Evolutionary conservation across 768 basidiomycete genomes (phyloP), one percentile per base, ranked within the genome.

Genomic region (Coprinopsis cinerea): DNA sequence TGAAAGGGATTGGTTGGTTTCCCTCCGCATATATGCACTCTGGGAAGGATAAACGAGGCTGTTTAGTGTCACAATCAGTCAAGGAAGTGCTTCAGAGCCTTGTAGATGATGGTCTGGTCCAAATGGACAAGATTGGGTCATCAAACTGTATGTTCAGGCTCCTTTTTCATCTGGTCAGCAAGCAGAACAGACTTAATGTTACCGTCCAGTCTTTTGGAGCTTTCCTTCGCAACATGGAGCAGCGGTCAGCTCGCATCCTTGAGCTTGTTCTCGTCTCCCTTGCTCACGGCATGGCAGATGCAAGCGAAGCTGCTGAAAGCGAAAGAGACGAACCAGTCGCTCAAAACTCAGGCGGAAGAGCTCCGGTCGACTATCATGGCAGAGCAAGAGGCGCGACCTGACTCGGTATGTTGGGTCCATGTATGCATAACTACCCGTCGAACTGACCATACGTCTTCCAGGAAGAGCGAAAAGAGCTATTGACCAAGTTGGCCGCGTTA

Each of bases 31-130:
- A 17, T 22, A 11, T 43, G 24, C 35, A 15, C 34, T n/a, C n/a
- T n/a, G n/a, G n/a, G n/a, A n/a, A n/a, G n/a, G n/a, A n/a, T n/a
- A n/a, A n/a, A n/a, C n/a, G n/a, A n/a, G n/a, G n/a, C n/a, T n/a
- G n/a, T n/a, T 17, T 53, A 92, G 93, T 94, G 1, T 83, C 86
- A 9, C 93, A 95, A 64, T 83, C 85, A 1, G 88, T 97, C 34
- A 96, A 96, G 61, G 93, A 97, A 57, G 86, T 95, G 0, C 66
- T 96, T 2, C 88, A 92, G 58, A 84, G 86, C 1, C 76, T 97
- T 24, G 83, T 92, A 9, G 87, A 92, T 55, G 93, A 96, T 58
- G 82, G 85, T 1, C 71, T 93, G 24, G 91, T 95, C 20, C 82
- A 88, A 61, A 73, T 73, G 39, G 94, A 97, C 65, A 97, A 97